Evolutionary conservation across 306 rosid species (phyloP), one percentile per base, ranked within the genome.

Genomic region (Acmispon strigosus): DNA sequence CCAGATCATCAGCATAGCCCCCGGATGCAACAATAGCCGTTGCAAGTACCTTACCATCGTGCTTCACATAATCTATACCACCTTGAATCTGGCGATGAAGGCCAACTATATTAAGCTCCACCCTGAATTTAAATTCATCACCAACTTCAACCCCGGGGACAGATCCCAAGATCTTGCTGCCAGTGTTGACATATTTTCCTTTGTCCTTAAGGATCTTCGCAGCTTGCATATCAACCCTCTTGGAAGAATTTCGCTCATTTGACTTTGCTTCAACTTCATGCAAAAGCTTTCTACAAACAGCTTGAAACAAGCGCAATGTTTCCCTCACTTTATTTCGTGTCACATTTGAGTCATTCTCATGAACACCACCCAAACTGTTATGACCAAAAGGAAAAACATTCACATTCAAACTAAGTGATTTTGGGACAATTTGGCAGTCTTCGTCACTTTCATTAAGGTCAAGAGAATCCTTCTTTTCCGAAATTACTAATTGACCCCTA

Each of bases 71-170:
- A 83, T 90, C 96, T 82, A 90, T 94, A 39, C 98, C 98, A 67
- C 88, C 88, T 65, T 90, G 96, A 63, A 2, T 63, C 11, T 15
- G 90, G 62, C 95, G 97, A 83, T 90, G 96, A 70, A 94, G 86
- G 19, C 98, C 97, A 49, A 94, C 76, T 22, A 90, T 73, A 76
- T 66, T 81, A 37, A 94, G 98, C 80, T 94, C 97, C 66, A 89
- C 72, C 78, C 98, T 83, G 70, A 87, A 90, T 45, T 90, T 96
- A 58, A 94, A 94, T 76, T 93, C 96, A 70, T 93, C 97, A 41
- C 98, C 97, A 29, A 93, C 90, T 83, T 93, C 98, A 62, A 90
- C 87, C 62, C 98, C 98, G 1, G 97, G 92, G 49, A 93, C 94
- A 62, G 62, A 0, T 62, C 98, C 98, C 72, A 90, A 16, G 29